Conservation (phyloP, 1,139 yeast species). For the Williopsis jadinii region DNA sequence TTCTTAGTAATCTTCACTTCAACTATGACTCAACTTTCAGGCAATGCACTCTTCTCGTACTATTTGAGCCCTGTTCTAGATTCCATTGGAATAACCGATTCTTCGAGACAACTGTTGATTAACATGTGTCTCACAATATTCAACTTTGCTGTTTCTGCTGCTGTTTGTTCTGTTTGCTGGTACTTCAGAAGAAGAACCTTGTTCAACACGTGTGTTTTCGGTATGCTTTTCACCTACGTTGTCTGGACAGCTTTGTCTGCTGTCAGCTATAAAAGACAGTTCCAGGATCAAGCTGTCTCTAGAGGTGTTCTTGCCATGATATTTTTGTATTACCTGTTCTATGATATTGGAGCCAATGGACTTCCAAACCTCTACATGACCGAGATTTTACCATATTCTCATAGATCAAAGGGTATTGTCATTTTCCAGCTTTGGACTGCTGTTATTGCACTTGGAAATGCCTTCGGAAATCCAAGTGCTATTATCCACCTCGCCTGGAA, state of each 20-base stretch:
- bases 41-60: slow-evolving; percentile 47
- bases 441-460: slow-evolving; percentile 28
- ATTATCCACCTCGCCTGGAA: slow-evolving; percentile 53
- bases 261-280: slow-evolving; percentile 17
- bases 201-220: slow-evolving; percentile 22
- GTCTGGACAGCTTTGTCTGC: slow-evolving; percentile 32
- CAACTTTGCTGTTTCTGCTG: slow-evolving; percentile 10
- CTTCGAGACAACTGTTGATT: slow-evolving; percentile 35
- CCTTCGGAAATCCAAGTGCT: slow-evolving; percentile 52
- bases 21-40: slow-evolving; percentile 40
- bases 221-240: slow-evolving; percentile 24
- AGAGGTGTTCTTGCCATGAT: slow-evolving; percentile 27
- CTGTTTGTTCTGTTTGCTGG: slow-evolving; percentile 4
- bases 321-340: slow-evolving; percentile 27
- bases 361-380: slow-evolving; percentile 28
- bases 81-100: slow-evolving; percentile 41
- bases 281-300: slow-evolving; percentile 22
- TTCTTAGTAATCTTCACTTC: slow-evolving; percentile 32
- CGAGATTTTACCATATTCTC: slow-evolving; percentile 32
- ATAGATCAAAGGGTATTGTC: slow-evolving; percentile 28
- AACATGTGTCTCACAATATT: slow-evolving; percentile 27
- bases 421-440: slow-evolving; percentile 27
- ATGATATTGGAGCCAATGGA: slow-evolving; percentile 26
- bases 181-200: slow-evolving; percentile 29
- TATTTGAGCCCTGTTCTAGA: slow-evolving; percentile 41